Evolutionary conservation across 257 asterid species (phyloP), one percentile per base, ranked within the genome.

Genomic region (Apocynum venetum): DNA sequence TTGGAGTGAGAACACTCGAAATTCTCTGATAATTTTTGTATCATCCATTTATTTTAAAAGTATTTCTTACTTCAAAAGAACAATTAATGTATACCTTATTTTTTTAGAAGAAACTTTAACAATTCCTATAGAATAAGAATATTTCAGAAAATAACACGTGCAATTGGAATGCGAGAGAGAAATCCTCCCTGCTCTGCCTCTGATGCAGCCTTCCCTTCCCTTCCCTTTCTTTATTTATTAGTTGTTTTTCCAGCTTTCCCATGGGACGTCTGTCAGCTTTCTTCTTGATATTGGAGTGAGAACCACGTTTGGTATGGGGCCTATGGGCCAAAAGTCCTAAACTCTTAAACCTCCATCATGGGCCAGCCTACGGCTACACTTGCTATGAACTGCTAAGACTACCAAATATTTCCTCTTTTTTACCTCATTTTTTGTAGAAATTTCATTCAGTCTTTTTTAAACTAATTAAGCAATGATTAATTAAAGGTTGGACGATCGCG

Each of bases 241-340:
- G 73, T 68, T 43, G 73, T 43, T 43, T n/a, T n/a, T 43, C 20
- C 71, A 66, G 49, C 71, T 66, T 68, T 43, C 36, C 6, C 12
- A 12, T 15, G 31, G 72, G 49, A 41, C 72, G 6, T 40, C 51
- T 66, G 72, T 64, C 48, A 65, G 71, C 71, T 38, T 65, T 36
- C 47, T 0, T 40, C 31, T 15, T 40, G 49, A 40, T 35, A 38
- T 40, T 17, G 12, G 73, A 68, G 73, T 68, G 73, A 68, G 73
- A 68, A 68, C 53, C 53, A 68, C 73, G 53, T 43, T 67, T 66
- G 13, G 31, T 66, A 40, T 66, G 49, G 71, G 71, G 49, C 71
- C 31, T 4, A 36, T 14, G n/a, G 47, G 25, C 47, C 71, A 2
- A 4, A 65, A 65, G 7, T 36, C 19, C 69, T 9, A 38, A 64